Evolutionary conservation across 148 eudicot species (phyloP).

Genomic region (Arctostaphylos glauca): DNA sequence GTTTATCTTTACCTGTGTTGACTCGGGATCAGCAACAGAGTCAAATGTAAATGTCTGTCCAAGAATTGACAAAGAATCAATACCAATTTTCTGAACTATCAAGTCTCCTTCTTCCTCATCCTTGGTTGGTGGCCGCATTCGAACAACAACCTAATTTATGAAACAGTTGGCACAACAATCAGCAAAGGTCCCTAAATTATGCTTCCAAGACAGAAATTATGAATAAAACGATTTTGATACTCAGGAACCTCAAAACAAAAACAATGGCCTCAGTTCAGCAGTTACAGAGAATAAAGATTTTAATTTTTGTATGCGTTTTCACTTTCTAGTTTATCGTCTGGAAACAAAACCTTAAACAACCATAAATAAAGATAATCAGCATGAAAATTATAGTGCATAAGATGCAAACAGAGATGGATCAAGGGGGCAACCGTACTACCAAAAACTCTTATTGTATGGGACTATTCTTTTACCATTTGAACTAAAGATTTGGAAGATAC

Average conservation of each 20-base stretch:
- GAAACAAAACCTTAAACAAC: background rate
- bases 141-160: constrained; percentile 63
- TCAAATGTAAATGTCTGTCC: constrained; percentile 86
- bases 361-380: background rate
- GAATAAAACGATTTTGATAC: background rate
- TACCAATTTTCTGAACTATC: constrained; percentile 67
- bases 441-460: background rate
- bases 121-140: constrained; percentile 76
- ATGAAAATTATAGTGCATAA: constrained; percentile 2
- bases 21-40: constrained; percentile 70
- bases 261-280: background rate
- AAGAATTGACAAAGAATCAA: constrained; percentile 66
- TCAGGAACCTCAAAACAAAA: background rate
- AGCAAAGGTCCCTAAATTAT: background rate
- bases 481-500: background rate
- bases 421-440: background rate
- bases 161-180: constrained; percentile 1
- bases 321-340: background rate
- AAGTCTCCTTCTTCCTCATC: constrained; percentile 72
- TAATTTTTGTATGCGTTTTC: background rate
- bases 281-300: background rate
- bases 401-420: background rate
- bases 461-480: background rate
- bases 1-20: constrained; percentile 71
- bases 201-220: background rate